A percentile compares a stretch with the other conserved stretches of the same genome.
Evolutionary conservation across 345 rosid genomes (phyloP).

Genomic region (Melaleuca alternifolia): DNA sequence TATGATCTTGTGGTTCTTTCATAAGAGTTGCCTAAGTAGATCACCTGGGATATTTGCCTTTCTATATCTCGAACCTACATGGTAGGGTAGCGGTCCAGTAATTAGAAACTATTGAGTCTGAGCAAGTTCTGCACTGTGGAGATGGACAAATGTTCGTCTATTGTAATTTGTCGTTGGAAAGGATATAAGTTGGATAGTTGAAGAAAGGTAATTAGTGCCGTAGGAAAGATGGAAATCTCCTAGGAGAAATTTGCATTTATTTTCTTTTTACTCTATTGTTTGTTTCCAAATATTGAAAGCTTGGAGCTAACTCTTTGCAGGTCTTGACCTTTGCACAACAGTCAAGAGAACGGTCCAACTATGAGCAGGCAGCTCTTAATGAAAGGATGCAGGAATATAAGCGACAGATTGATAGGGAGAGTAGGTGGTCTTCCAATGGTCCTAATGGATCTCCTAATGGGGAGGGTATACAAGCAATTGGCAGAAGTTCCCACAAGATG

Average conservation of each 20-base stretch:
- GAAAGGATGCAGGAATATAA: constrained; percentile 97
- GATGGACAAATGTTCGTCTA: not conserved
- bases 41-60: not conserved
- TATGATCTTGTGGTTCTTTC: not conserved
- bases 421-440: constrained; percentile 74
- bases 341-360: constrained; percentile 92
- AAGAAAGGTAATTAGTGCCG: not conserved
- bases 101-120: not conserved
- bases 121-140: not conserved
- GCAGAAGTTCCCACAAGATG: constrained; percentile 98
- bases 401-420: constrained; percentile 95
- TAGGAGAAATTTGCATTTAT: not conserved
- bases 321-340: constrained; percentile 95
- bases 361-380: constrained; percentile 88
- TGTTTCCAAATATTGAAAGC: not conserved
- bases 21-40: not conserved
- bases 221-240: not conserved
- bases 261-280: not conserved
- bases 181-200: not conserved
- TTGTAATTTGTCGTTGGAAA: not conserved
- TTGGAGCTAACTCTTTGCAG: constrained; percentile 24
- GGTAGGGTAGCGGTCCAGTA: not conserved
- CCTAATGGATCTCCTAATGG: constrained; percentile 93
- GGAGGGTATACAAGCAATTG: constrained; percentile 89
- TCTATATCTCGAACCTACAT: not conserved